These are phyloP conservation scores for Aspergillus persii DNA, from an alignment of 2,329 filamentous ascomycete genomes.

Conservation along the genomic window DNA sequence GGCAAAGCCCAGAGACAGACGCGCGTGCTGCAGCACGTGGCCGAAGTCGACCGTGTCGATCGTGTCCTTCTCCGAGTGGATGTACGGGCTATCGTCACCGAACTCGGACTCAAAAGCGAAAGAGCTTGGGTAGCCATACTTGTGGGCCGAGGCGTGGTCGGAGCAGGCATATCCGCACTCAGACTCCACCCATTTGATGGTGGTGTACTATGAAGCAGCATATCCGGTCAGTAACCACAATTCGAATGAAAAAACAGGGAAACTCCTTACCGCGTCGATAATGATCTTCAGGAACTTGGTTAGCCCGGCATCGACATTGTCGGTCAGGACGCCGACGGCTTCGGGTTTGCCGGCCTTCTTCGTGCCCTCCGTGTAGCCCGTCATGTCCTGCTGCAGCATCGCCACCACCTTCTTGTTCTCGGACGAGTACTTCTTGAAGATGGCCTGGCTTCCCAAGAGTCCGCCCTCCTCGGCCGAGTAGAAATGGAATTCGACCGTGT, in stretches of 20 bases:
- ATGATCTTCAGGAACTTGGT: slow-evolving; percentile 2
- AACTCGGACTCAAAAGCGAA: slow-evolving; percentile 2
- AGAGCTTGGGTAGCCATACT: background rate
- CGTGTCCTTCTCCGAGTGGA: slow-evolving; percentile 1
- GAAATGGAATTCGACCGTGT: slow-evolving; percentile 5
- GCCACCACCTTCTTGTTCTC: background rate
- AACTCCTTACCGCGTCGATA: background rate
- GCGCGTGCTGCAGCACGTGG: slow-evolving; percentile 1
- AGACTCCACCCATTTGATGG: background rate
- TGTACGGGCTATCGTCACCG: background rate
- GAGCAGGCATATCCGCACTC: slow-evolving; percentile 4
- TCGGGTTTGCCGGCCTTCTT: background rate
- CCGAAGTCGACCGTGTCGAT: slow-evolving; percentile 2
- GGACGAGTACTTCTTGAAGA: background rate
- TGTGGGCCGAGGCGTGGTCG: slow-evolving; percentile 1
- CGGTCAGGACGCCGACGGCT: background rate
- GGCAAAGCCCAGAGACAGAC: slow-evolving; percentile 3
- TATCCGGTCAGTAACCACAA: background rate
- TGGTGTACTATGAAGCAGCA: background rate
- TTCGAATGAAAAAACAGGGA: background rate
- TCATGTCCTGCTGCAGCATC: slow-evolving; percentile 5
- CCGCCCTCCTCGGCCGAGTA: slow-evolving; percentile 3
- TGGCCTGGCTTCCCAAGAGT: slow-evolving; percentile 2
- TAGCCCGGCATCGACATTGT: background rate
- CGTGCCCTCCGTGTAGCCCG: background rate